phyloP scores from a whole-genome alignment of 1,284 basidiomycete species.

The Fomitopsis pinicola region DNA sequence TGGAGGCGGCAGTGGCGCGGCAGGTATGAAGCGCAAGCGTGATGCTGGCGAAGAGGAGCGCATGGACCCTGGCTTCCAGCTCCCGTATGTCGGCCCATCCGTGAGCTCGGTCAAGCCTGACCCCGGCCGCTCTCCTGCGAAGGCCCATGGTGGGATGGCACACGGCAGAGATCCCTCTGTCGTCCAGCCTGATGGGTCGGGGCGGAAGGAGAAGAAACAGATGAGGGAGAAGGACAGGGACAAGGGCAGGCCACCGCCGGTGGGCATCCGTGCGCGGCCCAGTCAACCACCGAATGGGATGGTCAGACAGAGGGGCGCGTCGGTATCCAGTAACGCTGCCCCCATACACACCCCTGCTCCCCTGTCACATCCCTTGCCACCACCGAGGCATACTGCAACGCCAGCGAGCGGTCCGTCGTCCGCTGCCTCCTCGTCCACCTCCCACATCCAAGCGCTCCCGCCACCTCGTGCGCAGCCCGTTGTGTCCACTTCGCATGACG shows the following conservation, averaged over 20 bases:
- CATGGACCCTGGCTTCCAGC: conserved; percentile 34
- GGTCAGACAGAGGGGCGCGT: conserved; percentile 18
- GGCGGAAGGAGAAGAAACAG: conserved; percentile 17
- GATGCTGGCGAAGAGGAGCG: conserved; percentile 38
- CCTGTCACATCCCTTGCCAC: background rate
- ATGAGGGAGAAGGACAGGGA: conserved; percentile 15
- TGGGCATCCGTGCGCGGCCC: conserved; percentile 23
- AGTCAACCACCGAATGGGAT: conserved; percentile 15
- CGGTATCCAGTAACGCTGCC: conserved; percentile 13
- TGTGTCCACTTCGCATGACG: conserved; percentile 8
- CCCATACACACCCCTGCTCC: conserved; percentile 1
- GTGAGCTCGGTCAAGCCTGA: conserved; percentile 27
- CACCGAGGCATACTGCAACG: background rate
- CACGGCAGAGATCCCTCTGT: conserved; percentile 5
- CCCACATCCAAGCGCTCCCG: conserved; percentile 4
- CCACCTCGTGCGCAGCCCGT: conserved; percentile 2
- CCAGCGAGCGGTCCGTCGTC: conserved; percentile 1
- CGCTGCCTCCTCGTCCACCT: conserved; percentile 9
- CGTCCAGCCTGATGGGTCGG: conserved; percentile 12
- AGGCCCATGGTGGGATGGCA: background rate
- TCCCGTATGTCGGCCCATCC: conserved; percentile 43
- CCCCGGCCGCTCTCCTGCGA: conserved; percentile 11
- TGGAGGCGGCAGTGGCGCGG: conserved; percentile 9
- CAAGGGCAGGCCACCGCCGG: conserved; percentile 13
- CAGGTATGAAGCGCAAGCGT: conserved; percentile 52